Percentiles rank a stretch among this genome's conserved stretches.
Conservation (phyloP, 768 basidiomycete genomes). For the Asterophora parasitica region DNA sequence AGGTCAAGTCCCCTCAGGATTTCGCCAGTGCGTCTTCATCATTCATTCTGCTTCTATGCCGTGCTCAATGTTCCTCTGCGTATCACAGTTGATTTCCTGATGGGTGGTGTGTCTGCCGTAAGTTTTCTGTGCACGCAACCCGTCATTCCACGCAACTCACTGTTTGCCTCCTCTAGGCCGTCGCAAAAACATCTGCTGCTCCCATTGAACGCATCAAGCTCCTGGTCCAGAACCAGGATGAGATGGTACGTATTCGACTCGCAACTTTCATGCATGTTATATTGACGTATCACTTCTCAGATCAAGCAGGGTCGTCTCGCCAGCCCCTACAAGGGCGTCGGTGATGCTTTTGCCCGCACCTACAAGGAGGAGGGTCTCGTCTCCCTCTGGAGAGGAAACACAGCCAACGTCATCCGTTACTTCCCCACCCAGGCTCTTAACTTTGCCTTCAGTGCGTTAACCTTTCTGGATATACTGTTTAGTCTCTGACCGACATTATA, state of each 20-base stretch:
- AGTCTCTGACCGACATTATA: conserved; percentile 24
- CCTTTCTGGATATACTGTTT: neutral
- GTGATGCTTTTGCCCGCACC: conserved; percentile 88
- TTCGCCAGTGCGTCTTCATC: conserved; percentile 63
- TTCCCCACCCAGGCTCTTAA: conserved; percentile 99
- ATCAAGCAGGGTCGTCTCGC: conserved; percentile 99
- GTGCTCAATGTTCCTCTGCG: conserved; percentile 17
- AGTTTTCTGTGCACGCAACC: conserved; percentile 22
- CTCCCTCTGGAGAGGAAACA: conserved; percentile 99
- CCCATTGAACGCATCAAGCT: conserved; percentile 99
- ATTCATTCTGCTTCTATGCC: conserved; percentile 2
- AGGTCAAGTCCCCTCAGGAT: conserved; percentile 85
- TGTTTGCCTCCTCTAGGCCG: conserved; percentile 57
- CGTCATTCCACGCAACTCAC: conserved; percentile 16
- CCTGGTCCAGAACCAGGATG: conserved; percentile 98
- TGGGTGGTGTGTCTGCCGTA: conserved; percentile 94
- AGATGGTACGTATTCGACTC: conserved; percentile 68
- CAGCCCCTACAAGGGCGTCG: conserved; percentile 93
- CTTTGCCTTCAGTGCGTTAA: conserved; percentile 94
- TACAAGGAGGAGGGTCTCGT: conserved; percentile 94
- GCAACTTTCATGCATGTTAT: neutral
- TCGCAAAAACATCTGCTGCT: conserved; percentile 98
- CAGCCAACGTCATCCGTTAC: conserved; percentile 99
- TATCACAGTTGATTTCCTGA: conserved; percentile 80
- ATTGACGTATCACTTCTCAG: conserved; percentile 45